phyloP scores from a whole-genome alignment of 371 early-diverging fungal species.

The Fennellomyces sp. region DNA sequence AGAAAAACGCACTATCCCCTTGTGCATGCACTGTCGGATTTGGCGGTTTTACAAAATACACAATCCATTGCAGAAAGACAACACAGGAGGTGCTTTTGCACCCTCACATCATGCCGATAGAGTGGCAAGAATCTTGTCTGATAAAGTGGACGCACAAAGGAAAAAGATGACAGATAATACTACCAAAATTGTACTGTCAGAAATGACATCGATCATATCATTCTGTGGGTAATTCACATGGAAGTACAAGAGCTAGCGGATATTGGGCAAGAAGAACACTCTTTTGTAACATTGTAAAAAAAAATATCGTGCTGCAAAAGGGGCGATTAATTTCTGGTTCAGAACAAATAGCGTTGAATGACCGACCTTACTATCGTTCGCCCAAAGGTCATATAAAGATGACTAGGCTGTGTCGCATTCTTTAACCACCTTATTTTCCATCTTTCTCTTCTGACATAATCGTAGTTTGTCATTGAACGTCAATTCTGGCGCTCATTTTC shows the following conservation, averaged over 20 bases:
- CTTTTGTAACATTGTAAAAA: too few species aligned
- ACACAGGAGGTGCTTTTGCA: background rate
- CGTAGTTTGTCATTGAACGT: too few species aligned
- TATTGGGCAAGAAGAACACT: too few species aligned
- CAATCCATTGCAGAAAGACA: background rate
- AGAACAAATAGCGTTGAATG: background rate
- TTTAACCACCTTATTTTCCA: slow-evolving; percentile 10
- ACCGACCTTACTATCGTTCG: slow-evolving; percentile 3
- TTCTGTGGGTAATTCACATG: slow-evolving; percentile 32
- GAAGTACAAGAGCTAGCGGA: slow-evolving; percentile 10
- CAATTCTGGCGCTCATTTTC: too few species aligned
- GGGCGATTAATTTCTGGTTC: slow-evolving; percentile 11
- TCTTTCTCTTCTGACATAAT: background rate
- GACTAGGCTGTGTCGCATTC: background rate
- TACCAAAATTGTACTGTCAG: background rate
- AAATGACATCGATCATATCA: slow-evolving; percentile 1
- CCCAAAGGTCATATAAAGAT: slow-evolving; percentile 5
- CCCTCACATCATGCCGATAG: too few species aligned
- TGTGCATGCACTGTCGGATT: slow-evolving; percentile 4
- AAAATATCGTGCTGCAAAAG: slow-evolving; percentile 4
- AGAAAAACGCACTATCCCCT: too few species aligned
- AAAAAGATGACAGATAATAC: slow-evolving; percentile 6
- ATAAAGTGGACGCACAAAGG: too few species aligned
- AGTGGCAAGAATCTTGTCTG: too few species aligned
- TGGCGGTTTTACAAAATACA: background rate